Base-by-base conservation (phyloP, 1,284 basidiomycete genomes). In the Trichosporon sp. region DNA sequence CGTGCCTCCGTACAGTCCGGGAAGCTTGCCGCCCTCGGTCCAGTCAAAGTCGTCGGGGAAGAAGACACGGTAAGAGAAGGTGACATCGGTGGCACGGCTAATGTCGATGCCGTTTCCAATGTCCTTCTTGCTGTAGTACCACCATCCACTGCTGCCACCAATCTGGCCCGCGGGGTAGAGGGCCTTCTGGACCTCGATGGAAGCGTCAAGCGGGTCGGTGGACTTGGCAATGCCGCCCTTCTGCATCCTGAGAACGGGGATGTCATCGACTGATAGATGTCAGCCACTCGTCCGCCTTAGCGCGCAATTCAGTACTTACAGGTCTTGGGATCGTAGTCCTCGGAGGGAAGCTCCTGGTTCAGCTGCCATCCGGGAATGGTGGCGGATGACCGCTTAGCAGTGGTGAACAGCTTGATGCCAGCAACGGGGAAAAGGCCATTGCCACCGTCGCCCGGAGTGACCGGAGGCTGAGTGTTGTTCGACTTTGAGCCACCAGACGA, bases 11-110 rank as follows among this genome's bases (percentile, higher is more conserved):
- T 74, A 78, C 8, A 81, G 65, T 16, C 82, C 82, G 1, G 81
- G 81, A 23, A 82, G 73, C 65, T 83, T 82, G 34, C 81, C 81
- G 16, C 80, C 80, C 59, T 78, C 74, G 59, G 77, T 40, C 64
- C 76, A 82, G 56, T 78, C 67, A 68, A 80, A 82, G 29, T 71
- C 73, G 14, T 68, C 67, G 6, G 74, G 68, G 63, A 82, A 78
- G 64, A 66, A 80, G 61, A 81, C 75, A 0, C 75, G 73, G 71
- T 82, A 82, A 1, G 71, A 71, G 59, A 81, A 72, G 9, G 71
- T 58, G 54, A 79, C 72, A 57, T 80, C 78, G 9, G 60, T 73
- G 8, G 79, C 77, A 10, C 54, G 31, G 25, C 66, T 65, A n/a
- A 75, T 61, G 44, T 70, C 66, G 59, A 76, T 72, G 6, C 69